Evolutionary conservation across 805 yeast genomes (phyloP), one percentile per base, ranked within the genome.

Genomic region (Saccharomycopsis amapae): DNA sequence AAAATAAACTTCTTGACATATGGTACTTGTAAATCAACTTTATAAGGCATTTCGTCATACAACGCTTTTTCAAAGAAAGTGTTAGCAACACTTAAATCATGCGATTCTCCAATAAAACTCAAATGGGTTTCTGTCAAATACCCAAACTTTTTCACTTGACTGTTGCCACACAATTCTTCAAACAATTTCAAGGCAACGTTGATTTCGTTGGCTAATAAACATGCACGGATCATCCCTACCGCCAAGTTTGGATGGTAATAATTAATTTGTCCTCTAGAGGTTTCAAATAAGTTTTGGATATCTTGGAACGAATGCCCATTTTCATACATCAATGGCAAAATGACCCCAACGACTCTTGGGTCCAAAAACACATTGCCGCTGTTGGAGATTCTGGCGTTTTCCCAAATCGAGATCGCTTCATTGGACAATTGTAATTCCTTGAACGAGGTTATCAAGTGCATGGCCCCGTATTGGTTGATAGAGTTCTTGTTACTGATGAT

Each of bases 51-150:
- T 52, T 78, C 79, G 54, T 71, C 73, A 51, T 73, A 69, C 42
- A 84, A 68, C 3, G 86, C 90, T 60, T 81, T 83, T 55, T 78
- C 79, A 61, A 81, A 85, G 56, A 85, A 85, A 34, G 78, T 74
- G 57, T 76, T 77, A 3, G 95, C 85, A 38, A 85, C 79, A 35
- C 68, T 68, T 45, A 83, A 69, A 58, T 85, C 88, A 58, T 75
- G 76, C 61, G 87, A 81, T 53, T 76, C 78, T 38, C 94, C 93
- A 58, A 85, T 81, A 56, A 85, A 85, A 2, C 81, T 71, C 50
- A 84, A 69, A 65, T 85, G 95, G 39, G 85, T 80, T 62, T 81
- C 85, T 28, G 82, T 73, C 62, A 83, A 66, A 26, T 80, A 73
- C 42, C 78, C 71, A 56, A 68, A 64, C 61, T 66, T 68, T 33